A percentile compares a stretch with the other conserved stretches of the same genome.
Evolutionary conservation across 257 asterid genomes (phyloP).

Genomic region (Mentha longifolia): DNA sequence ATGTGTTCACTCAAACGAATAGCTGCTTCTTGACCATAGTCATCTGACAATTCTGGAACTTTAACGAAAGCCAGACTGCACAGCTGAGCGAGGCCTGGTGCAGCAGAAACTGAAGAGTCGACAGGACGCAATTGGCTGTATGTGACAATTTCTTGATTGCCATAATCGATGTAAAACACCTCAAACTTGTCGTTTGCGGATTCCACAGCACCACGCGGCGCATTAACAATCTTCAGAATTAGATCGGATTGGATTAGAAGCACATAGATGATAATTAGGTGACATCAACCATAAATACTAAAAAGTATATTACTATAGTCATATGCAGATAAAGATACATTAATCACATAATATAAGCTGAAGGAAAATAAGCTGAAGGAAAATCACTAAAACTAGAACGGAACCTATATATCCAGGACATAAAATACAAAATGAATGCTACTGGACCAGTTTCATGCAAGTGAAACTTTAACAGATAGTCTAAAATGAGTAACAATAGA

Average conservation of each 20-base stretch:
- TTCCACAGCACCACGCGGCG: constrained; percentile 75
- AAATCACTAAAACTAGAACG: too few species aligned
- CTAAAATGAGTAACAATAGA: too few species aligned
- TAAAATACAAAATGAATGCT: too few species aligned
- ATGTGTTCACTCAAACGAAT: constrained; percentile 66
- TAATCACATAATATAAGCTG: too few species aligned
- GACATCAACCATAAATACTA: too few species aligned
- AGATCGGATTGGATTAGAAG: constrained; percentile 14
- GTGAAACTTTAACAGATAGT: too few species aligned
- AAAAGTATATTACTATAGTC: too few species aligned
- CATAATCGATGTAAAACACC: constrained; percentile 91
- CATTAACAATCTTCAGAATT: constrained; percentile 65
- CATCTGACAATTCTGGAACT: constrained; percentile 79
- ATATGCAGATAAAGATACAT: too few species aligned
- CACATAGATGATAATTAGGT: background rate
- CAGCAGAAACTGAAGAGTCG: constrained; percentile 70
- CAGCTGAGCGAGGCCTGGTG: constrained; percentile 93
- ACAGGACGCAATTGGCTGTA: constrained; percentile 80
- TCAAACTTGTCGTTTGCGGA: constrained; percentile 80
- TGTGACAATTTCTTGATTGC: constrained; percentile 85
- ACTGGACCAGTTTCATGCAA: too few species aligned
- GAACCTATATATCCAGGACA: too few species aligned
- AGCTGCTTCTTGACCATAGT: constrained; percentile 93
- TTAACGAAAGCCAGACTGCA: constrained; percentile 81
- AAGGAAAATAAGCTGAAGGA: too few species aligned